Base-by-base conservation (phyloP, 768 basidiomycete species). In the Termitomyces sp. region DNA sequence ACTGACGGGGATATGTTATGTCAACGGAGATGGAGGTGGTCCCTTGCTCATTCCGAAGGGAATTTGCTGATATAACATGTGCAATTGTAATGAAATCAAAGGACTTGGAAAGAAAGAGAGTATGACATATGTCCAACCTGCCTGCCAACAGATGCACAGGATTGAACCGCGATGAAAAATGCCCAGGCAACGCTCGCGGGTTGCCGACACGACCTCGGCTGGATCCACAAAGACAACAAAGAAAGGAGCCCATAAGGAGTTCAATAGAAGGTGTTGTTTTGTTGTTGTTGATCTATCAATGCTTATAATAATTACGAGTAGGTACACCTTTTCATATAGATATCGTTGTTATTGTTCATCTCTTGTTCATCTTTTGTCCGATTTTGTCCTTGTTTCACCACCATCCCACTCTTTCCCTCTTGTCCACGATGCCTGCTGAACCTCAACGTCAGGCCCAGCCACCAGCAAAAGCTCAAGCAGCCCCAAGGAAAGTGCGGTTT, bases 401-500 rank as follows among this genome's bases (percentile, higher is more conserved):
- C 58, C 60, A 53, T 54, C 57, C 60, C 55, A 62, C 38, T 55
- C 51, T 30, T 56, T 54, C 50, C 24, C 45, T 54, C 35, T 47
- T 61, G 32, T 56, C 48, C 51, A 57, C 69, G 18, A 73, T 68
- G 70, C 70, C 71, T 62, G 67, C 72, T 57, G 69, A 71, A 42
- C 55, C 66, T n/a, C 65, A 66, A 53, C 49, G 64, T 54, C 68
- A 66, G 57, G 60, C 63, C 3, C 66, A 67, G 40, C 66, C 72
- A 33, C 63, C 73, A 36, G 65, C 72, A 40, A 74, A 73, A 63
- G 59, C 78, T 6, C 68, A 75, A 46, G 73, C 77, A 44, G 82
- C 88, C 14, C 88, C 90, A 22, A 81, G 90, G 66, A 92, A 92
- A 78, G 90, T 92, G 50, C 84, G 90, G 60, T 92, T 92, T 78